Conservation (phyloP, 352 stramenopile species). For the Globisporangium radiosum region DNA sequence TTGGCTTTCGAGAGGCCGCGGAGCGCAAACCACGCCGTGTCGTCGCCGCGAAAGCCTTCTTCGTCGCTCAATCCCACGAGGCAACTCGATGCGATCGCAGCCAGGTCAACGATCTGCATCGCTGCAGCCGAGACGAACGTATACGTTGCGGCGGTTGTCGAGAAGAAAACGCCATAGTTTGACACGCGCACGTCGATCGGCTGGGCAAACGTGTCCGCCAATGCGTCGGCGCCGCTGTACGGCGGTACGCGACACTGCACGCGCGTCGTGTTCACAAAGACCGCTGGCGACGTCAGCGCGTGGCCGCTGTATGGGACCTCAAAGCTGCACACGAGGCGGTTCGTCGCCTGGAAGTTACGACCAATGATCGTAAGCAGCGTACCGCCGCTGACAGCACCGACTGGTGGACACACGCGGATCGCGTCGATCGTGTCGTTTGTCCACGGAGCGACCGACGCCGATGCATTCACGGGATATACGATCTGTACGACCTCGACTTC, state of each 20-base stretch:
- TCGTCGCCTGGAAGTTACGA: slow-evolving; percentile 90
- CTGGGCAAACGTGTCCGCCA: slow-evolving; percentile 5
- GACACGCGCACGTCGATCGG: slow-evolving; percentile 59
- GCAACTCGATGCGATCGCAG: slow-evolving; percentile 32
- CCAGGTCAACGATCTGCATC: slow-evolving; percentile 32
- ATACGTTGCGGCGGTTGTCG: slow-evolving; percentile 43
- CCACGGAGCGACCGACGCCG: slow-evolving; percentile 76
- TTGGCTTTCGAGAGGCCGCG: slow-evolving; percentile 89
- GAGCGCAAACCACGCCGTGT: slow-evolving; percentile 91
- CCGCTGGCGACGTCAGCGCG: slow-evolving; percentile 31
- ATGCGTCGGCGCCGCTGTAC: slow-evolving; percentile 29
- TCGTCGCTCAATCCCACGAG: slow-evolving; percentile 36
- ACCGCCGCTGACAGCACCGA: slow-evolving; percentile 27
- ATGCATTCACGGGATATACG: slow-evolving; percentile 91
- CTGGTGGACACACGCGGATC: slow-evolving; percentile 79
- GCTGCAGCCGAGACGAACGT: slow-evolving; percentile 27
- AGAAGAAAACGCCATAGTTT: slow-evolving; percentile 79
- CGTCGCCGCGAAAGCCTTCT: slow-evolving; percentile 70
- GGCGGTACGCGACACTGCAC: slow-evolving; percentile 73
- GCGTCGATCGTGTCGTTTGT: slow-evolving; percentile 94
- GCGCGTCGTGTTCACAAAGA: slow-evolving; percentile 80
- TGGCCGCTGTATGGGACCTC: slow-evolving; percentile 22
- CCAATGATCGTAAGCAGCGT: slow-evolving; percentile 90
- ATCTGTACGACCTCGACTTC: slow-evolving; percentile 89
- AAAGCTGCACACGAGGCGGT: slow-evolving; percentile 84